phyloP scores from a whole-genome alignment of 148 eudicot species.

The Nepenthes mirabilis region DNA sequence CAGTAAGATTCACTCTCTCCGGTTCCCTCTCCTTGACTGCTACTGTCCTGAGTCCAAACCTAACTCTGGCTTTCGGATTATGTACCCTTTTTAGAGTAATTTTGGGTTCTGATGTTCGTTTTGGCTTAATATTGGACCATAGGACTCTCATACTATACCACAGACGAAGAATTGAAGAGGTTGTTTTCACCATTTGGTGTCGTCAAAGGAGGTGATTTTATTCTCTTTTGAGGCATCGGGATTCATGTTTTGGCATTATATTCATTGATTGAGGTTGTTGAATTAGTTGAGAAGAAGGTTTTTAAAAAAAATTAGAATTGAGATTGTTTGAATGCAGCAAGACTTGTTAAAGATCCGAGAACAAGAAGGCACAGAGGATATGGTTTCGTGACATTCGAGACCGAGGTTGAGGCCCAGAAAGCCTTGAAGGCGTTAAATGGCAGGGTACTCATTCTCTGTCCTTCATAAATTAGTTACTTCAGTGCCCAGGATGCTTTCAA shows the following conservation, averaged over 20 bases:
- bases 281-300: too few relatives aligned
- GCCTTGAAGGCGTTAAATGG: slow-evolving; percentile 63
- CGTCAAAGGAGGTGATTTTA: slow-evolving; percentile 30
- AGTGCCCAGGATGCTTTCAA: too few relatives aligned
- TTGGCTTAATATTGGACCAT: background rate
- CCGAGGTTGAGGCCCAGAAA: slow-evolving; percentile 47
- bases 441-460: slow-evolving; percentile 33
- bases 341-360: slow-evolving; percentile 33
- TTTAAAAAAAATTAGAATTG: background rate
- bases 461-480: background rate
- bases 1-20: slow-evolving; percentile 25
- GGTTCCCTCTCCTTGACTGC: background rate
- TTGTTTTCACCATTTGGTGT: slow-evolving; percentile 52
- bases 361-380: slow-evolving; percentile 70
- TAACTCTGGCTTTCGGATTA: background rate
- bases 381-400: slow-evolving; percentile 64
- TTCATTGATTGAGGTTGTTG: background rate
- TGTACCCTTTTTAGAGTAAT: background rate
- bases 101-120: background rate
- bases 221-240: background rate
- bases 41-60: too few relatives aligned
- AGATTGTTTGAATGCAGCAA: slow-evolving; percentile 29
- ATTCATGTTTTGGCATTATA: background rate
- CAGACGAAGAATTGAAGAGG: slow-evolving; percentile 23
- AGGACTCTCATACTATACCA: slow-evolving; percentile 65